phyloP scores from a whole-genome alignment of 352 stramenopile genomes.

The Pythium sukuiense region DNA sequence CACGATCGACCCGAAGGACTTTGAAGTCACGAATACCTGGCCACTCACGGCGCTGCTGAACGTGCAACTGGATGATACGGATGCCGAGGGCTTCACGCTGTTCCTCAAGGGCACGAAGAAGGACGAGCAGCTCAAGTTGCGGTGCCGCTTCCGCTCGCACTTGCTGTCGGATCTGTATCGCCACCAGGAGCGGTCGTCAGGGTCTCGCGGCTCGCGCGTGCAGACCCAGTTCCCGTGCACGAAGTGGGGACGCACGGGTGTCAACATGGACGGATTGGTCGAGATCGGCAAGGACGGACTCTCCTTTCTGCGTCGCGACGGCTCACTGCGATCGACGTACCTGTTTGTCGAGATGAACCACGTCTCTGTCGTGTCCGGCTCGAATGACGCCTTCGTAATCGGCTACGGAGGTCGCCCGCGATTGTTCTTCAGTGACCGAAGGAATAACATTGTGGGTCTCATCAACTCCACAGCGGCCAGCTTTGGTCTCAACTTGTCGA shows the following conservation, averaged over 20 bases:
- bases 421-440: slow-evolving; percentile 71
- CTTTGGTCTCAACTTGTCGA: slow-evolving; percentile 58
- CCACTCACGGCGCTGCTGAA: slow-evolving; percentile 53
- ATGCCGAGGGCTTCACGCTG: slow-evolving; percentile 65
- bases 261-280: slow-evolving; percentile 46
- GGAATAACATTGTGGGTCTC: slow-evolving; percentile 45
- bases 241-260: slow-evolving; percentile 63
- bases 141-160: slow-evolving; percentile 72
- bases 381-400: slow-evolving; percentile 60
- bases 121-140: slow-evolving; percentile 79
- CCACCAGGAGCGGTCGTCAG: slow-evolving; percentile 51
- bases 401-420: slow-evolving; percentile 66
- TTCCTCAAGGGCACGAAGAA: slow-evolving; percentile 76
- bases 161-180: slow-evolving; percentile 81
- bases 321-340: slow-evolving; percentile 67
- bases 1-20: slow-evolving; percentile 85
- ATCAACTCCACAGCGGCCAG: slow-evolving; percentile 59
- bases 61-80: slow-evolving; percentile 59
- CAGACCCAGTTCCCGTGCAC: slow-evolving; percentile 52
- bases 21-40: slow-evolving; percentile 89
- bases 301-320: slow-evolving; percentile 38
- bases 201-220: slow-evolving; percentile 26
- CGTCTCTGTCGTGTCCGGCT: slow-evolving; percentile 52
- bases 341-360: slow-evolving; percentile 83
- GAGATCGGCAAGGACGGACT: slow-evolving; percentile 65